These are phyloP conservation scores for Edaphochlamys debaryana DNA, from an alignment of 139 green algal genomes.

Conservation along the genomic window DNA sequence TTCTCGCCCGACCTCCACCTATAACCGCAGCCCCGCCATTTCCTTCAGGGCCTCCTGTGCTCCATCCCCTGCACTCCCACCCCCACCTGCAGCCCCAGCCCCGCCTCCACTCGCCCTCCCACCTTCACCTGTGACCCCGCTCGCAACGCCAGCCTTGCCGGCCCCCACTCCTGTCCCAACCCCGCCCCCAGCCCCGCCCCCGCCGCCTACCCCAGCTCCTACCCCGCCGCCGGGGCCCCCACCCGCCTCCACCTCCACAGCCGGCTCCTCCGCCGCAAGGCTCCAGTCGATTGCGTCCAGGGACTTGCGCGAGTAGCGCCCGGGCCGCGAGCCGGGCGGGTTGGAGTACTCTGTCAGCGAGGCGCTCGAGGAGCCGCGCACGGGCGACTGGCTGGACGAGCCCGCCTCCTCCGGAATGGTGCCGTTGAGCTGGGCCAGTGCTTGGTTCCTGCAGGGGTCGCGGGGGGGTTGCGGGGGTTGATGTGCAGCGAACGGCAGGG, in stretches of 20 bases:
- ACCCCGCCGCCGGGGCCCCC: not conserved
- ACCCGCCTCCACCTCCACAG: not conserved
- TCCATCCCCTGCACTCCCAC: too few relatives aligned
- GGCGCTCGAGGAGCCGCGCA: not conserved
- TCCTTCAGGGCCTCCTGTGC: too few relatives aligned
- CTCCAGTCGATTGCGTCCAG: constrained; percentile 19
- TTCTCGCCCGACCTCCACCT: too few relatives aligned
- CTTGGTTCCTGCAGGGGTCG: constrained; percentile 14
- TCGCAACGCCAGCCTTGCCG: too few relatives aligned
- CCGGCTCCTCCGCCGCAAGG: not conserved
- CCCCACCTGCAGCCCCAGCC: too few relatives aligned
- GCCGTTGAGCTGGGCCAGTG: not conserved
- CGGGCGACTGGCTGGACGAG: not conserved
- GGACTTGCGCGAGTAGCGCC: not conserved
- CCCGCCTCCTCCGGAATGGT: constrained; percentile 23
- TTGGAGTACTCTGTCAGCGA: constrained; percentile 12
- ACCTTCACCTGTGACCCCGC: too few relatives aligned
- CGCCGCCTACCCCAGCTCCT: not conserved
- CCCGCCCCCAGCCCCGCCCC: not conserved
- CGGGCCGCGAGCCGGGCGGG: not conserved
- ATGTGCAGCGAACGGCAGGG: too few relatives aligned
- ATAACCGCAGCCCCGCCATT: too few relatives aligned
- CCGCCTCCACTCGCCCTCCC: too few relatives aligned
- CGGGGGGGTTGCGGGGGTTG: too few relatives aligned
- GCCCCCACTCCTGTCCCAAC: too few relatives aligned